Evolutionary conservation across 306 rosid species (phyloP).

Genomic region (Malus fusca): DNA sequence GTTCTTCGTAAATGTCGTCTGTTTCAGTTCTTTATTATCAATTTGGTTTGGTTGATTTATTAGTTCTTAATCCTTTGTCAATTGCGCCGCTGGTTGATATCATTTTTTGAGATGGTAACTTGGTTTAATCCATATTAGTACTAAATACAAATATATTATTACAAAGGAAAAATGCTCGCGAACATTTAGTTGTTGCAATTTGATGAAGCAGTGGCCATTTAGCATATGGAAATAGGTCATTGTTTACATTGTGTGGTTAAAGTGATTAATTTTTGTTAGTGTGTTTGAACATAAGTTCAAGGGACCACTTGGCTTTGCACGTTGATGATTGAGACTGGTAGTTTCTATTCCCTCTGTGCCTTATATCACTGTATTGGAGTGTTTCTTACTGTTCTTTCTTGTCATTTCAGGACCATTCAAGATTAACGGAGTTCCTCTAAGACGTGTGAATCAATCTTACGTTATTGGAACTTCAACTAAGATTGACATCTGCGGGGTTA

Average conservation of each 20-base stretch:
- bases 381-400: background rate
- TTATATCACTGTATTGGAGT: background rate
- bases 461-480: constrained; percentile 61
- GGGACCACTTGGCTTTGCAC: background rate
- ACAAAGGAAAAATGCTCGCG: background rate
- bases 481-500: constrained; percentile 46
- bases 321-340: background rate
- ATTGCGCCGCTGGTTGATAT: background rate
- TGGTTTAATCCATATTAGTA: background rate
- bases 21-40: background rate
- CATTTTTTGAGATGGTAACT: background rate
- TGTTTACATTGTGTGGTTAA: background rate
- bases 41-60: background rate
- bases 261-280: background rate
- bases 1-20: background rate
- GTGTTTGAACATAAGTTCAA: background rate
- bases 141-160: background rate
- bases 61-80: background rate
- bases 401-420: constrained; percentile 46
- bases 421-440: constrained; percentile 65
- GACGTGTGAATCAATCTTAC: constrained; percentile 62
- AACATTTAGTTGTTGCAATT: background rate
- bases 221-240: background rate
- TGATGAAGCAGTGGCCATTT: background rate
- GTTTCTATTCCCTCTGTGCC: background rate